Evolutionary conservation across 805 yeast genomes (phyloP), one percentile per base, ranked within the genome.

Genomic region (Torulaspora microellipsoides): DNA sequence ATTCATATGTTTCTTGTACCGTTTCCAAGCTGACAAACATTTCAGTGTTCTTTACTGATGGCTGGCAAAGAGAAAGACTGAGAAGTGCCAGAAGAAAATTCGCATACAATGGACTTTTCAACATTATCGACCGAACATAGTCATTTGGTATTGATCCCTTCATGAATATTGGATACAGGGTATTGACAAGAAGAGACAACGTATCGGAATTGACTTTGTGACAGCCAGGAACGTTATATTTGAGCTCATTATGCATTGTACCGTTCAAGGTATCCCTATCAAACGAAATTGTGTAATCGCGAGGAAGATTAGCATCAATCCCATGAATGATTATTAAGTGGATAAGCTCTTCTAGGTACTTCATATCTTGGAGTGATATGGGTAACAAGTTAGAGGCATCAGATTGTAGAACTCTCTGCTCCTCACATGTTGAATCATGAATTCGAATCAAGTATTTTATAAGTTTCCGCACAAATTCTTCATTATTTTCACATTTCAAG

Each of bases 281-380:
- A 23, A 83, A 56, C 0, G 91, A 85, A 2, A 86, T 73, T 1
- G 89, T 85, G 15, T 81, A 70, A 2, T 75, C 75, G 8, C 60
- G 46, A 0, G 81, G 76, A 0, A 87, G 48, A 39, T 77, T 75
- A 0, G 89, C 78, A 52, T 83, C 83, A 0, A 91, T 70, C 0
- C 95, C 90, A 50, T 81, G 83, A 1, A 83, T 63, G 0, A 89
- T 77, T 1, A 90, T 69, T 9, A 83, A 45, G 49, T 81, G 83
- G 14, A 84, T 62, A 34, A 91, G 58, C 15, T 72, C 75, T 29
- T 84, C 82, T 43, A 93, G 76, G 3, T 78, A 74, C 58, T 81
- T 84, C 74, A 91, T 80, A 60, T 93, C 98, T 54, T 87, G 89
- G 8, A 91, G 69, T 0, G 97, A 86, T 12, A 91, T 81, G 8